These are phyloP conservation scores for Rhododendron williamsianum DNA, from an alignment of 148 eudicot species.

Conservation along the genomic window DNA sequence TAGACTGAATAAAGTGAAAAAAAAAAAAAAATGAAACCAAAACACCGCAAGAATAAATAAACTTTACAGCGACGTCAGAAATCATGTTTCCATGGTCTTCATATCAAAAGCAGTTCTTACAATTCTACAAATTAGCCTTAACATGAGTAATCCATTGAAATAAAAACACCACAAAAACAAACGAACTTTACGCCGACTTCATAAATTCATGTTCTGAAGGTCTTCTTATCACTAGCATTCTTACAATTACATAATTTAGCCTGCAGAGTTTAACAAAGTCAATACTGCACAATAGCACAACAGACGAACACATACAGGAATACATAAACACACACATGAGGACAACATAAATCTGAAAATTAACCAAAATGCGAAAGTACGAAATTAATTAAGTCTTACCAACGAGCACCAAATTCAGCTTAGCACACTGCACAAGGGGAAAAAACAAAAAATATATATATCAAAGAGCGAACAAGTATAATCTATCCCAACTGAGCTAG, in stretches of 20 bases:
- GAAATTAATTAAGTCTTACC: conserved; percentile 45
- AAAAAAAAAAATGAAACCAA: not conserved
- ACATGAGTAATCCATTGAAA: not conserved
- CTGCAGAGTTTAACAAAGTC: not conserved
- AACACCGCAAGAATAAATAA: not conserved
- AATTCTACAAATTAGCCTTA: not conserved
- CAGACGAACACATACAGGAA: not conserved
- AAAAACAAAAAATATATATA: conserved; percentile 3
- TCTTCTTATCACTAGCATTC: not conserved
- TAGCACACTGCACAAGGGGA: conserved; percentile 71
- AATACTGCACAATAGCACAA: not conserved
- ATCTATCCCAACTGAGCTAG: not conserved
- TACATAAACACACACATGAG: not conserved
- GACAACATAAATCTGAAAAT: not conserved
- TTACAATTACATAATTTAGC: not conserved
- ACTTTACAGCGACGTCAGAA: not conserved
- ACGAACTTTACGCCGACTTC: not conserved
- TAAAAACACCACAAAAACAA: not conserved
- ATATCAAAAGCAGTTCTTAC: not conserved
- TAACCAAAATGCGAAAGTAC: not conserved
- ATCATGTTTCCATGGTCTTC: not conserved
- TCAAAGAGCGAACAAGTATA: not conserved
- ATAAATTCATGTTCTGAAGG: not conserved
- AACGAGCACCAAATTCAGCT: conserved; percentile 87
- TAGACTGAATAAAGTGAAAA: not conserved